Evolutionary conservation across 75 land plant species (phyloP).

Genomic region (Sequoiadendron giganteum): DNA sequence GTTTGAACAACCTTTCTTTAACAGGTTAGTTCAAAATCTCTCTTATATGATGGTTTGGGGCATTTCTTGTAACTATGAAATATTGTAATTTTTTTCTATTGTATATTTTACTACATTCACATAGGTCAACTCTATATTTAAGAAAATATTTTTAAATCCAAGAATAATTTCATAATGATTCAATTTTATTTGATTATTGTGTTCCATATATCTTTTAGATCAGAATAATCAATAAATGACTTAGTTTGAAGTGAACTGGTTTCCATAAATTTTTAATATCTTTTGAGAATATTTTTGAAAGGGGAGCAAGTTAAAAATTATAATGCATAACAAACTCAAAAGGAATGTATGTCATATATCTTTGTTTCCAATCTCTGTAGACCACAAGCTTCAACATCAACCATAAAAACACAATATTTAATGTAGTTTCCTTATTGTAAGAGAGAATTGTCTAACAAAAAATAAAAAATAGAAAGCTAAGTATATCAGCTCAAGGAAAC

Average conservation of each 20-base stretch:
- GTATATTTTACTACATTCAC: neutral
- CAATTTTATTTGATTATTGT: neutral
- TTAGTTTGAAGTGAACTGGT: neutral
- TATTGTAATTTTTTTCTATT: neutral
- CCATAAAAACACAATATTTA: neutral
- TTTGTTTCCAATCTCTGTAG: neutral
- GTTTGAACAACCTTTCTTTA: slow-evolving; percentile 11
- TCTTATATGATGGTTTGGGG: neutral
- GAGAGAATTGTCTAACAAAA: neutral
- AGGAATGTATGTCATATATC: neutral
- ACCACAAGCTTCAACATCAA: neutral
- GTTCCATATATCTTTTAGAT: neutral
- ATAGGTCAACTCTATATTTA: neutral
- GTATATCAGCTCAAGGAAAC: neutral
- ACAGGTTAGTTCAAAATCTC: neutral
- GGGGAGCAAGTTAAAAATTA: neutral
- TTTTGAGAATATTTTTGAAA: neutral
- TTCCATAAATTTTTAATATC: neutral
- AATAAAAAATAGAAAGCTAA: neutral
- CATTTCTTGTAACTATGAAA: neutral
- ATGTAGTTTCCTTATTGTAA: neutral
- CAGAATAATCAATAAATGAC: neutral
- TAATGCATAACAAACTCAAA: neutral
- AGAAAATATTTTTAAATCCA: neutral
- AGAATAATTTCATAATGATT: neutral